Conservation (phyloP, 2,329 filamentous ascomycete genomes). For the Exophiala sp. region DNA sequence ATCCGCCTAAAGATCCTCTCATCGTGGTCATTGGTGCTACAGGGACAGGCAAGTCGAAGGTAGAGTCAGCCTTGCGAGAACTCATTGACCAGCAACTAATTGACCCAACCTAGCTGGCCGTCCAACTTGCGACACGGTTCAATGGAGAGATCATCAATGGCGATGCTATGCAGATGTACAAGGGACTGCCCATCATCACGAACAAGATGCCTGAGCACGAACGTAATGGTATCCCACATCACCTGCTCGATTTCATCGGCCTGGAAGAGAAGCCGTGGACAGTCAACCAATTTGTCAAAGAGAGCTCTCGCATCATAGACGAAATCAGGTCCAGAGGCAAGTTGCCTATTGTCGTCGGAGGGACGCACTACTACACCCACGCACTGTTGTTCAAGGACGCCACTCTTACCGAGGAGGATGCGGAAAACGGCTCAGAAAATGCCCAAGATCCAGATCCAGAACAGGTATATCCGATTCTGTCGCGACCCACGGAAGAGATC, state of each 20-base stretch:
- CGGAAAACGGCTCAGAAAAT: slow-evolving; percentile 27
- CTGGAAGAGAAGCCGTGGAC: slow-evolving; percentile 76
- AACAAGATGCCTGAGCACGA: slow-evolving; percentile 80
- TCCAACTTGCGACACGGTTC: slow-evolving; percentile 75
- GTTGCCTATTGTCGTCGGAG: slow-evolving; percentile 84
- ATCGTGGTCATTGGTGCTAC: slow-evolving; percentile 83
- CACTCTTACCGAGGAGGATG: slow-evolving; percentile 44
- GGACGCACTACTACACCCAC: slow-evolving; percentile 93
- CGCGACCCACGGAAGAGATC: slow-evolving; percentile 64
- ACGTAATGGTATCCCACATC: slow-evolving; percentile 74
- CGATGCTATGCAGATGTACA: slow-evolving; percentile 97
- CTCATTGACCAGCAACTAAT: slow-evolving; percentile 25
- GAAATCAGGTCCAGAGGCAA: slow-evolving; percentile 74
- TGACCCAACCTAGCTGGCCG: slow-evolving; percentile 62
- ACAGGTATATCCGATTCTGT: slow-evolving; percentile 56
- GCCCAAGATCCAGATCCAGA: slow-evolving; percentile 22
- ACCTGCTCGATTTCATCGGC: slow-evolving; percentile 73
- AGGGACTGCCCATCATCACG: slow-evolving; percentile 84
- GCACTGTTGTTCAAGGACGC: slow-evolving; percentile 74
- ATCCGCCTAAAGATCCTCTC: slow-evolving; percentile 49
- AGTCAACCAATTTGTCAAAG: slow-evolving; percentile 67
- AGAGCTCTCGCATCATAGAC: slow-evolving; percentile 62
- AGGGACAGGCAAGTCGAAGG: slow-evolving; percentile 88
- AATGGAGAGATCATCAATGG: slow-evolving; percentile 95
- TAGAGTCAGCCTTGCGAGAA: slow-evolving; percentile 36